Evolutionary conservation across 805 yeast species (phyloP).

Genomic region (Candida awuae): DNA sequence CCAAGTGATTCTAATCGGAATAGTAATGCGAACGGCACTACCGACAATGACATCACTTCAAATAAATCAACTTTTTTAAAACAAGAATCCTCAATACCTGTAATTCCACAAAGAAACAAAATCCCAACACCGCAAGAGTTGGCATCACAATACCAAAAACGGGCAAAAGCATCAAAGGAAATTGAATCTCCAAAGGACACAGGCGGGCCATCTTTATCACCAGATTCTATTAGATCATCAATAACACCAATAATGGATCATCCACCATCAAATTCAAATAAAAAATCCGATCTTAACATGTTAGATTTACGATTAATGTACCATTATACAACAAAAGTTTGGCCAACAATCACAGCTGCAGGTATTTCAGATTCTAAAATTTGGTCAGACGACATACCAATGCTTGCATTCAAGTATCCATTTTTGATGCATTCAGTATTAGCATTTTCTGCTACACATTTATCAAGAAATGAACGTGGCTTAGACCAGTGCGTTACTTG

Average conservation of each 20-base stretch:
- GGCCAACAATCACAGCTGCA: constrained; percentile 82
- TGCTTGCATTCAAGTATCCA: constrained; percentile 79
- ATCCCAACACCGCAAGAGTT: constrained; percentile 18
- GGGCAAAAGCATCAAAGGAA: constrained; percentile 9
- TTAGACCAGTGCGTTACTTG: constrained; percentile 74
- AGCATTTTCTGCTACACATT: constrained; percentile 88
- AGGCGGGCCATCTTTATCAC: constrained; percentile 23
- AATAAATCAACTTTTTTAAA: constrained; percentile 8
- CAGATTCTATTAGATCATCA: constrained; percentile 25
- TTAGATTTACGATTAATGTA: constrained; percentile 76
- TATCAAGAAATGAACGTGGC: constrained; percentile 68
- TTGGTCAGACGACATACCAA: constrained; percentile 85
- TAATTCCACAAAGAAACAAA: neutral
- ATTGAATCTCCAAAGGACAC: neutral
- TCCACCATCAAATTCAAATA: constrained; percentile 11
- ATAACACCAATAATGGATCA: constrained; percentile 19
- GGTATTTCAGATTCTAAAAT: constrained; percentile 81
- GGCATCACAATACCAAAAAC: constrained; percentile 17
- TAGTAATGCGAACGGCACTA: neutral
- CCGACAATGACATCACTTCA: neutral
- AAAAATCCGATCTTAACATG: constrained; percentile 42
- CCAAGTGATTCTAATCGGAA: neutral
- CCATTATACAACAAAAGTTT: constrained; percentile 78
- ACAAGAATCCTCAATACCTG: neutral
- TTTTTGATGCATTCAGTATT: constrained; percentile 87